Percentiles rank a stretch among this genome's conserved stretches.
These are phyloP conservation scores for Teratosphaeriaceae sp. DNA, from an alignment of 2,329 filamentous ascomycete species.

Conservation along the genomic window DNA sequence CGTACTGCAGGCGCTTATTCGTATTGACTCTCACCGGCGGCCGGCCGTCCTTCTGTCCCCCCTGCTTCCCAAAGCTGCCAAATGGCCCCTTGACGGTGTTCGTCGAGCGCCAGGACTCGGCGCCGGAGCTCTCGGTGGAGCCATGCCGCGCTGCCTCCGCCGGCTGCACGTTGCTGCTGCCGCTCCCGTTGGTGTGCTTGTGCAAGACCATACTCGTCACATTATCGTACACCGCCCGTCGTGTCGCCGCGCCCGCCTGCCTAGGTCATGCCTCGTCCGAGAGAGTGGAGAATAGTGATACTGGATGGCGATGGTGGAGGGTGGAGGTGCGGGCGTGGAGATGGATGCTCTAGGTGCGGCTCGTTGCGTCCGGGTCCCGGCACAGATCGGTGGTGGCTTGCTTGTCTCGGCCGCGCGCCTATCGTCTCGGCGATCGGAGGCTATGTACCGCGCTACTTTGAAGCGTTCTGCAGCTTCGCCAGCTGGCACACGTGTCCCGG, in stretches of 20 bases:
- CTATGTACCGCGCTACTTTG: neutral
- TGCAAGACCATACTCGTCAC: slow-evolving; percentile 17
- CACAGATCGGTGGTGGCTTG: neutral
- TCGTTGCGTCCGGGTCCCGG: neutral
- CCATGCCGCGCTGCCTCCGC: slow-evolving; percentile 31
- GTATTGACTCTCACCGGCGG: slow-evolving; percentile 35
- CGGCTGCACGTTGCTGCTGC: slow-evolving; percentile 4
- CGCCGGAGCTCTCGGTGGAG: slow-evolving; percentile 59
- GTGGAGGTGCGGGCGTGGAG: neutral
- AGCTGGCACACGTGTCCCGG: neutral
- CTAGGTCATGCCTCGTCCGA: neutral
- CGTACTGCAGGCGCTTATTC: slow-evolving; percentile 40
- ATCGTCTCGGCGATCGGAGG: neutral
- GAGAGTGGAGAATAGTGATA: neutral
- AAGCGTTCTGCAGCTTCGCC: neutral
- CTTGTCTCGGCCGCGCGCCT: neutral
- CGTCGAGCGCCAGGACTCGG: slow-evolving; percentile 59
- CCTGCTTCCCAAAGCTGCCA: slow-evolving; percentile 1
- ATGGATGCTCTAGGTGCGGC: neutral
- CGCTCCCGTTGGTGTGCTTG: slow-evolving; percentile 6
- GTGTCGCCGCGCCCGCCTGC: neutral
- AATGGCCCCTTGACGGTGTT: slow-evolving; percentile 55
- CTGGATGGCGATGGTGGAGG: neutral
- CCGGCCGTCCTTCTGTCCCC: slow-evolving; percentile 10
- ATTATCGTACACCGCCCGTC: slow-evolving; percentile 9